Percentiles rank a stretch among this genome's conserved stretches.
phyloP scores from a whole-genome alignment of 1,284 basidiomycete genomes.

The Cryptococcus amylolentus region DNA sequence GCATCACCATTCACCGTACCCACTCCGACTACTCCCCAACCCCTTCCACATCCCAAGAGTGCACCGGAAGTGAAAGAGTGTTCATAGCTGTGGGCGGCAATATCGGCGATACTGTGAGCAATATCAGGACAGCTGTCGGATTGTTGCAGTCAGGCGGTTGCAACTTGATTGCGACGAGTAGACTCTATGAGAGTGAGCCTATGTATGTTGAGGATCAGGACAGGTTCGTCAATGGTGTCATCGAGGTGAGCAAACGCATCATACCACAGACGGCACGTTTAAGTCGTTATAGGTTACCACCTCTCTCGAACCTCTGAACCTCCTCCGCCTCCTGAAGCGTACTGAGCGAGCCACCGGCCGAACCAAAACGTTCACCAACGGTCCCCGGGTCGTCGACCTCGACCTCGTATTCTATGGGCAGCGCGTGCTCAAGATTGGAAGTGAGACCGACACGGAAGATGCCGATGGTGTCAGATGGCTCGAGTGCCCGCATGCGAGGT shows the following conservation, averaged over 20 bases:
- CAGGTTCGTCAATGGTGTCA: conserved; percentile 83
- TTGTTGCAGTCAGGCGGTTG: conserved; percentile 35
- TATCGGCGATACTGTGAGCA: conserved; percentile 78
- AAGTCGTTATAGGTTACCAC: conserved; percentile 63
- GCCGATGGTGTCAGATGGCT: conserved; percentile 60
- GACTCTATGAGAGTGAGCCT: conserved; percentile 88
- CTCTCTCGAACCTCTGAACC: conserved; percentile 59
- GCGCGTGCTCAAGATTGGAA: conserved; percentile 59
- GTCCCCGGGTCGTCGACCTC: conserved; percentile 85
- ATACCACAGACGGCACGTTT: not conserved
- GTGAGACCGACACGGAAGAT: conserved; percentile 50
- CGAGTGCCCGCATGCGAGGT: conserved; percentile 75
- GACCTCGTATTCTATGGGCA: conserved; percentile 81
- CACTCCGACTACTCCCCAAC: conserved; percentile 43
- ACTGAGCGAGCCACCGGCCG: conserved; percentile 77
- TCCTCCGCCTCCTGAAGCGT: conserved; percentile 68
- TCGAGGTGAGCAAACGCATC: conserved; percentile 60
- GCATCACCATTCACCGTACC: conserved; percentile 60
- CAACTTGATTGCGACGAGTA: conserved; percentile 71
- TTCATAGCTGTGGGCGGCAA: conserved; percentile 87
- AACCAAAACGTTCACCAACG: conserved; percentile 75
- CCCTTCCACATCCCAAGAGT: not conserved
- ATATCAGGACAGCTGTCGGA: conserved; percentile 71
- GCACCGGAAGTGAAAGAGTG: conserved; percentile 38
- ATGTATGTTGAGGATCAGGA: conserved; percentile 96